Evolutionary conservation across 352 stramenopile species (phyloP), one percentile per base, ranked within the genome.

Genomic region (Pythium scleroteichum): DNA sequence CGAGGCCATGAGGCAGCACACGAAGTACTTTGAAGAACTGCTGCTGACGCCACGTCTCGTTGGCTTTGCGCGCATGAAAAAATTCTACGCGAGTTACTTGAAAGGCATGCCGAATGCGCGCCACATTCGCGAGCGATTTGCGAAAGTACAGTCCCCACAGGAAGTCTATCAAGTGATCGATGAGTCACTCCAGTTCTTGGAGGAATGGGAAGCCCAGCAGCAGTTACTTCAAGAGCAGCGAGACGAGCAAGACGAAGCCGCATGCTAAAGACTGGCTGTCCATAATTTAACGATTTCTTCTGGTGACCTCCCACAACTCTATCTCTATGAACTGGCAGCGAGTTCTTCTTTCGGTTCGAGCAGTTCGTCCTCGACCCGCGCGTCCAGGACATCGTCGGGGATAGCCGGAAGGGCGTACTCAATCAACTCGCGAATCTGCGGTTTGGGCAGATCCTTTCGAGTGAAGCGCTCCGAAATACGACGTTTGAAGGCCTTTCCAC

Each of bases 401-500:
- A 95, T 53, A 41, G 85, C 77, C 32, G 77, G 78, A 33, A 93
- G 73, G 6, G 86, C 84, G 1, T 67, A 72, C 62, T 93, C 79
- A 23, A 95, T 83, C 69, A 94, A 81, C 35, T 86, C 77, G 23
- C 82, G 82, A 40, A 95, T 68, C 59, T 82, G 65, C 26, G 82
- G 82, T 20, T 79, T 76, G 1, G 78, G 74, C 0, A 62, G 39
- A 3, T 76, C 76, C 48, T 92, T 92, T 23, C 66, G 81, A 14
- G 75, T 69, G 73, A 86, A 94, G 24, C 83, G 75, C 12, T 82
- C 69, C 14, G 82, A 75, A 40, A 95, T 88, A 27, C 82, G 67
- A 33, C 86, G 84, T 53, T 94, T 94, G 62, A 93, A 92, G 5
- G 82, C 81, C 61, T 92, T 93, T 22, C 86, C 83, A 4, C 82